phyloP scores from a whole-genome alignment of 495 filamentous ascomycete genomes.

The Elasticomyces elasticus region DNA sequence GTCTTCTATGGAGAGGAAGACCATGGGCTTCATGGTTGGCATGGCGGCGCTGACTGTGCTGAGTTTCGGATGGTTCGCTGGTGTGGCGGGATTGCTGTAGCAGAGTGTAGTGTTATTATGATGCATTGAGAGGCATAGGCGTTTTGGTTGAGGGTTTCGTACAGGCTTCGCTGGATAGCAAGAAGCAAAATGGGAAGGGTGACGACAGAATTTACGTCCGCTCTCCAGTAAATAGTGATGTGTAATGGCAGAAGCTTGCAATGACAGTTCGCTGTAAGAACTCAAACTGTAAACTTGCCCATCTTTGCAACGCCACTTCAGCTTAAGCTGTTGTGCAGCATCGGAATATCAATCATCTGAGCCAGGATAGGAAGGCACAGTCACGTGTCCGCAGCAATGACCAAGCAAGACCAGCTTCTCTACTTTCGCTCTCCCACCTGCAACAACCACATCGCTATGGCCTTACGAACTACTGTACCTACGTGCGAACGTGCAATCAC shows the following conservation, averaged over 20 bases:
- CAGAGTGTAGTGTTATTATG: not conserved
- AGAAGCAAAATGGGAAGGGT: not conserved
- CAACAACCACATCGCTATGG: too few relatives aligned
- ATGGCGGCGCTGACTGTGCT: slow-evolving; percentile 68
- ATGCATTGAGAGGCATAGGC: slow-evolving; percentile 9
- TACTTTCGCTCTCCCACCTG: too few relatives aligned
- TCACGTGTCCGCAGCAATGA: too few relatives aligned
- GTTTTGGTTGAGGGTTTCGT: not conserved
- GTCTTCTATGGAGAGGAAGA: slow-evolving; percentile 51
- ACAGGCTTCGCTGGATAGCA: not conserved
- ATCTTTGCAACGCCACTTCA: too few relatives aligned
- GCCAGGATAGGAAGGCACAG: too few relatives aligned
- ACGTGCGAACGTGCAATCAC: not conserved
- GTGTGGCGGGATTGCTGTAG: slow-evolving; percentile 52
- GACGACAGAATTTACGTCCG: not conserved
- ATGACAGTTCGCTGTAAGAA: too few relatives aligned
- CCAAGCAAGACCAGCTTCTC: too few relatives aligned
- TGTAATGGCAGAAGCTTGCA: not conserved
- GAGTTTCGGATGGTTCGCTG: slow-evolving; percentile 84
- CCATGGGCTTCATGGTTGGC: slow-evolving; percentile 59
- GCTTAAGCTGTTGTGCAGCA: too few relatives aligned
- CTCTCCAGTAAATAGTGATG: not conserved
- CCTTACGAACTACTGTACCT: not conserved
- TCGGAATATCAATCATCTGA: too few relatives aligned
- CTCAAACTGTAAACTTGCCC: not conserved